Evolutionary conservation across 2,329 filamentous ascomycete genomes (phyloP), one percentile per base, ranked within the genome.

Genomic region (Didymella exigua): DNA sequence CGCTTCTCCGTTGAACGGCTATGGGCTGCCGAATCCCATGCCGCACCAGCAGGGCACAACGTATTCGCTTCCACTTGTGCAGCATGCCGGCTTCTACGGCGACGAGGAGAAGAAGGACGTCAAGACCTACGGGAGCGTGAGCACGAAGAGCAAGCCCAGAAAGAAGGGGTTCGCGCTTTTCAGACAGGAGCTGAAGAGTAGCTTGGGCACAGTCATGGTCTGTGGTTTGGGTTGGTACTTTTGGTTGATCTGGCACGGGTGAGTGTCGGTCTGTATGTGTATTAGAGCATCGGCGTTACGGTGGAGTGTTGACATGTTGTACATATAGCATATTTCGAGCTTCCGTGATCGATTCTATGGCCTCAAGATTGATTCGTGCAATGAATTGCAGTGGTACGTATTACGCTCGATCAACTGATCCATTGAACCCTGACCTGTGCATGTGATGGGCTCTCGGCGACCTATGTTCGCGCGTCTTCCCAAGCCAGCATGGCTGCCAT

Each of bases 401-500:
- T 29, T 13, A 37, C 19, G 33, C 23, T 16, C 4, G 23, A 21
- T 13, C 6, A 21, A 19, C 18, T n/a, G 8, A 13, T 18, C 18
- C 19, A 36, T 7, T 18, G 23, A 49, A 54, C 40, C 27, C 40
- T 23, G n/a, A 13, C n/a, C 7, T 7, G 26, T 47, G 41, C 41
- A 31, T 31, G 14, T 7, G 13, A 33, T 1, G 23, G 8, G 19
- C 36, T 24, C 21, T 19, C 36, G 24, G 21, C 21, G n/a, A 13
- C 2, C 3, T 31, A 59, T 33, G 49, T 34, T 50, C 41, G 40
- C 43, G 49, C 48, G 31, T 67, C 58, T 2, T 74, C 70, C 43
- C 68, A 63, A 5, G 61, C 60, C 31, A 78, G 75, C 59, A 93
- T 78, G 19, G 85, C 62, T 45, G 80, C 83, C 77, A 97, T 78